Conservation (phyloP, 495 filamentous ascomycete genomes). For the Aspergillus cristatus region DNA sequence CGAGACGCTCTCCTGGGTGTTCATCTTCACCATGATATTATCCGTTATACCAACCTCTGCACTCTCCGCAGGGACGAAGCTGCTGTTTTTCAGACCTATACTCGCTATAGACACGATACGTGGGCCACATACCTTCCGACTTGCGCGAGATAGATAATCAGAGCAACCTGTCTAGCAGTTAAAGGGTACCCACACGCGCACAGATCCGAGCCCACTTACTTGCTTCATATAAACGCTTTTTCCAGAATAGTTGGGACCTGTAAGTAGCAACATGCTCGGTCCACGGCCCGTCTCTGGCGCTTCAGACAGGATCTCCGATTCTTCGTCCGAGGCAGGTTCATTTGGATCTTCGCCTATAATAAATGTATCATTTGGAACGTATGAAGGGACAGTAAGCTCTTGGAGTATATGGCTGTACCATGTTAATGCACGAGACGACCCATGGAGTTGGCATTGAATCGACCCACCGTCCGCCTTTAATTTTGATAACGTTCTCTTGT, state of each 20-base stretch:
- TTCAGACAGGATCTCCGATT: conserved; percentile 2
- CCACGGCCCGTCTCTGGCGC: conserved; percentile 6
- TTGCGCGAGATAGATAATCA: conserved; percentile 90
- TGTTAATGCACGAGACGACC: neutral
- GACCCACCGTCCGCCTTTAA: conserved; percentile 65
- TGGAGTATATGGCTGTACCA: conserved; percentile 68
- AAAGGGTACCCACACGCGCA: neutral
- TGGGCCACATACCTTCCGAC: conserved; percentile 52
- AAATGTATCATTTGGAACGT: conserved; percentile 71
- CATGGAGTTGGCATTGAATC: neutral
- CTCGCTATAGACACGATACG: neutral
- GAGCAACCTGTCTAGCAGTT: conserved; percentile 42
- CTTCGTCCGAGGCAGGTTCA: neutral
- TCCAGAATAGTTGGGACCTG: conserved; percentile 92
- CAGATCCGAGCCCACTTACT: conserved; percentile 14
- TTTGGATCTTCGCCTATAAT: conserved; percentile 54
- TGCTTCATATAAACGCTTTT: conserved; percentile 97
- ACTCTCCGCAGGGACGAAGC: conserved; percentile 73
- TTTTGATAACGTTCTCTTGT: conserved; percentile 60
- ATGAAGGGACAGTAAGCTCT: conserved; percentile 78
- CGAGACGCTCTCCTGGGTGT: conserved; percentile 80
- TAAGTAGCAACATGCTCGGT: conserved; percentile 75
- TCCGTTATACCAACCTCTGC: conserved; percentile 85
- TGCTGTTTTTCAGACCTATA: conserved; percentile 11
- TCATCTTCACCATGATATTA: conserved; percentile 82